Evolutionary conservation across 345 rosid genomes (phyloP), one percentile per base, ranked within the genome.

Genomic region (Ricinus communis): DNA sequence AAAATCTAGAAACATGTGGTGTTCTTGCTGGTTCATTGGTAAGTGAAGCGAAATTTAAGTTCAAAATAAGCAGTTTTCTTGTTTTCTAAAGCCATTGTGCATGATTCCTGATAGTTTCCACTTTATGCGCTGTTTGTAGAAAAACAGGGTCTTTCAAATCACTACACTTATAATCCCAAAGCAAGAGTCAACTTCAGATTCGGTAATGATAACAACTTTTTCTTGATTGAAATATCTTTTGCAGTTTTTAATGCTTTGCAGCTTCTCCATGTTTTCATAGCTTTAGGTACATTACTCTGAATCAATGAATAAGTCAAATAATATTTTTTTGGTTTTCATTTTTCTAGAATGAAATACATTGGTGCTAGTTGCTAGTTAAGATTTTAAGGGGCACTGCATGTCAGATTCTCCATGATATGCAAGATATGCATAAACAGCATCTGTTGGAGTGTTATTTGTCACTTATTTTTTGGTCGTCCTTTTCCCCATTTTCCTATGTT

Each of bases 121-220:
- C 45, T 69, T 71, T 25, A 22, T 30, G 36, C 65, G 64, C 50
- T 74, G n/a, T n/a, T n/a, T n/a, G 82, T 59, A 95, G 99, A 92
- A 89, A 90, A 90, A 95, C 83, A 90, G 88, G 85, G 93, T 89
- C 58, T 95, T 95, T 81, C 93, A 95, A 63, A 89, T 95, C 72
- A 95, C 96, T 25, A 88, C 90, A 4, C 99, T 95, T 75, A 92
- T 92, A 70, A 78, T 95, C 71, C 99, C 98, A 54, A 95, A 95
- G 91, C 99, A 95, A 80, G 98, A 95, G 80, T 87, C 98, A 41
- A 95, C 99, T 65, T 90, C 98, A 54, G 99, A 95, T 90, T 86
- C 90, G 77, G 99, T 92, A n/a, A 90, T 40, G 78, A 54, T 70
- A 33, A 27, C 55, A 27, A 27, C 46, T 65, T 33, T 57, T 58